Evolutionary conservation across 106 monocot species (phyloP), one percentile per base, ranked within the genome.

Genomic region (Platanthera zijinensis): DNA sequence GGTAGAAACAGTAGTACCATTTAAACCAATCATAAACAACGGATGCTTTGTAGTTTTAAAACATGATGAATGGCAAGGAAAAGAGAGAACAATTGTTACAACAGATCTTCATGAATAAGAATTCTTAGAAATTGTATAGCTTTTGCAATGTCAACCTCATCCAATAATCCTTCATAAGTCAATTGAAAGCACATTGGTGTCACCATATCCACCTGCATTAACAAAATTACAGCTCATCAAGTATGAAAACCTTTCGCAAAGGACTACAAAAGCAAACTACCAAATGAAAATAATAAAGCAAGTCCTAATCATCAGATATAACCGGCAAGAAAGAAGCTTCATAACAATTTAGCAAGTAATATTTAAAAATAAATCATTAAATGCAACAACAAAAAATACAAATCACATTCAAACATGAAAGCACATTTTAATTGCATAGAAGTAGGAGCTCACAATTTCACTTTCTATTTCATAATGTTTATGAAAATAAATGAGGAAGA

Each of bases 161-260:
- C 99, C 22, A 99, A 75, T 82, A 99, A 78, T 71, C 99, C 99
- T 85, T 99, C 99, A 74, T 99, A 99, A 21, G 94, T 99, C 69
- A 99, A 83, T 72, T 88, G 94, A 85, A 85, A 90, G 82, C 99
- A 99, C 99, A 99, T 94, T 1, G 99, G 99, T 71, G 99, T 99
- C 76, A 94, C 78, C 89, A 99, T 92, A 82, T 99, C 99, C 78
- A 99, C 99, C 96, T 97, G 87, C 21, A 22, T 22, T 4, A 51
- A 19, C 7, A n/a, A 49, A 72, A 72, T 47, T 51, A 72, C 21
- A 72, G 51, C 50, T 70, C 15, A 50, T 10, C 0, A 51, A 72
- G 10, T 19, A 49, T 8, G 10, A 22, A 49, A 72, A 72, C 50
- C 46, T 72, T 17, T 0, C 66, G 30, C 5, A 14, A n/a, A n/a